These are phyloP conservation scores for Eucalyptus polybractea DNA, from an alignment of 345 rosid genomes.

Conservation along the genomic window DNA sequence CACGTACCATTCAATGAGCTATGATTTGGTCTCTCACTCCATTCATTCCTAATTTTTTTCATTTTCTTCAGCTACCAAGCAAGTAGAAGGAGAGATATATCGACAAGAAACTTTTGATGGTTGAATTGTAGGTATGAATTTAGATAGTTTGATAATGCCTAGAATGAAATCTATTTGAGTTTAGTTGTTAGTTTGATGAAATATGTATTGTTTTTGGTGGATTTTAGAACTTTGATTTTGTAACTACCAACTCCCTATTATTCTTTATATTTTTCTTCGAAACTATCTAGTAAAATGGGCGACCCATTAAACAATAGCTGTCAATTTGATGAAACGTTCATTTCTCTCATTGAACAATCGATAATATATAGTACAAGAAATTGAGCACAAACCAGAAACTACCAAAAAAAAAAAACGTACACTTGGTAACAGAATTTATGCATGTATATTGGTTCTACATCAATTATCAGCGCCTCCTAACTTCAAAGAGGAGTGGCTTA, in stretches of 20 bases:
- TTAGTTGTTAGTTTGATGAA: not conserved
- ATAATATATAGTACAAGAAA: not conserved
- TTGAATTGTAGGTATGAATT: not conserved
- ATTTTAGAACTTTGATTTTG: not conserved
- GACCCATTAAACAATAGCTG: rapidly evolving
- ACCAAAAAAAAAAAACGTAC: not conserved
- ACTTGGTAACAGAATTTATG: not conserved
- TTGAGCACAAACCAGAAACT: not conserved
- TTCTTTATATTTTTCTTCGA: not conserved
- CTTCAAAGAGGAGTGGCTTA: not conserved
- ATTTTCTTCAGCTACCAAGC: not conserved
- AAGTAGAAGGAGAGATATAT: not conserved
- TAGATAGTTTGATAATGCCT: not conserved
- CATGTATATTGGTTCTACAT: not conserved
- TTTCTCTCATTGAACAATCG: not conserved
- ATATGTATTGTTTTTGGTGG: not conserved
- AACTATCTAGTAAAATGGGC: not conserved
- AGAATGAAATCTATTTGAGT: not conserved
- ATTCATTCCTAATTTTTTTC: not conserved
- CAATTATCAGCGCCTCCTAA: not conserved
- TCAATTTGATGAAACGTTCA: not conserved
- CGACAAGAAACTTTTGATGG: not conserved
- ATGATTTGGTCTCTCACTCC: not conserved
- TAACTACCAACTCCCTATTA: not conserved
- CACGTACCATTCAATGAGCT: not conserved